Base-by-base conservation (phyloP, 2,329 filamentous ascomycete genomes). In the Lachnellula subtilissima region DNA sequence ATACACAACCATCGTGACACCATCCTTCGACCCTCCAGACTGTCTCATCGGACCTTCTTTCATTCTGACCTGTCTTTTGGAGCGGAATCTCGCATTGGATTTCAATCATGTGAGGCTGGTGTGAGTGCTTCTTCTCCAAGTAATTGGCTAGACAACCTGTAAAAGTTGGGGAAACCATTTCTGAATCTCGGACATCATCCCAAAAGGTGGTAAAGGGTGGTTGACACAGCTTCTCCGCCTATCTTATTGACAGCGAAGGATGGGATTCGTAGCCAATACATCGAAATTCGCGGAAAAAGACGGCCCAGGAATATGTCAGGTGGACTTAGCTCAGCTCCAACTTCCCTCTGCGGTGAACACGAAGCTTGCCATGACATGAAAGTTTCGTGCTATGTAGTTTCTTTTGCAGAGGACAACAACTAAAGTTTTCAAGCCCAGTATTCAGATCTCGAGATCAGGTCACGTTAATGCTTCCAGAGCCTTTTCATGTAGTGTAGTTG, bases 41-140 rank as follows among this genome's bases (percentile, higher is more conserved):
- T 59, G 51, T 37, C 42, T 22, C 53, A 50, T 58, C 56, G 55
- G 62, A 60, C 57, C 61, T 61, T 60, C 57, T 61, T 45, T 48
- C 55, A 42, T 28, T 39, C 43, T 57, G 56, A 61, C 56, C 58
- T 61, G 50, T 59, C 57, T 57, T 28, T 39, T 53, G 25, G 52
- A 23, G 40, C 59, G 64, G 63, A 58, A 62, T 56, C 63, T 57
- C 65, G 67, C 67, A 69, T 66, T 52, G 61, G 48, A 53, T 48
- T 63, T 61, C 53, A 63, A 50, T 69, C 67, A 69, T 67, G 65
- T 68, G 67, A 69, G 63, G 37, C 47, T 35, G 39, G 64, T 67
- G 62, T 68, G 64, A 61, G 60, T 62, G 62, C 48, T 48, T 39
- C 51, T 59, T 56, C 39, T 49, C n/a, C 8, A 42, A 46, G 28